These are phyloP conservation scores for Magnusiomyces tetraspermus DNA, from an alignment of 1,139 yeast genomes.

Conservation along the genomic window DNA sequence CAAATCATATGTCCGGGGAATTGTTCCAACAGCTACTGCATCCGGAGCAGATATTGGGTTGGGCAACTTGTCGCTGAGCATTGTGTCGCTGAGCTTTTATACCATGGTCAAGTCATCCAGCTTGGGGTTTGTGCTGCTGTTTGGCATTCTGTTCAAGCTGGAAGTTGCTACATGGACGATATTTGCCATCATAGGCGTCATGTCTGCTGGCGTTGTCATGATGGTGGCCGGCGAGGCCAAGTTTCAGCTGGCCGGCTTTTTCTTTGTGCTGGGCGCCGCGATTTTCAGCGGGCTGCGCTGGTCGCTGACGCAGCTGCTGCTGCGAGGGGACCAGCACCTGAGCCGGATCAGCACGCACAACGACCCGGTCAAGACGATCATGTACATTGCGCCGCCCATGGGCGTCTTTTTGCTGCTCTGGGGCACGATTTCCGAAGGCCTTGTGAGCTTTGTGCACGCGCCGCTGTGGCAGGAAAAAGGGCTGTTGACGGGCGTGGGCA, in stretches of 20 bases:
- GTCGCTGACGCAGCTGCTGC: conserved; percentile 82
- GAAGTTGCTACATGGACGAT: conserved; percentile 64
- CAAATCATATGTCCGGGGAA: conserved; percentile 34
- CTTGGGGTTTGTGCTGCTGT: conserved; percentile 74
- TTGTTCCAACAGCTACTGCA: conserved; percentile 79
- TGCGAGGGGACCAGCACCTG: conserved; percentile 33
- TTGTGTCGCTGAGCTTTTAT: conserved; percentile 72
- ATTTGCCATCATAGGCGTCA: conserved; percentile 56
- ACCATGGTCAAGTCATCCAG: conserved; percentile 90
- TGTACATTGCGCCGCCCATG: conserved; percentile 81
- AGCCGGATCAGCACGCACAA: conserved; percentile 24
- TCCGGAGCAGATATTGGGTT: conserved; percentile 91
- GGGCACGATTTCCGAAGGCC: conserved; percentile 61
- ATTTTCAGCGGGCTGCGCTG: conserved; percentile 84
- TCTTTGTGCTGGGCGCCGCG: conserved; percentile 67
- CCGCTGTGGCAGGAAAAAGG: conserved; percentile 59
- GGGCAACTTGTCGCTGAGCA: conserved; percentile 73
- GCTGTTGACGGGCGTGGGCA: conserved; percentile 41
- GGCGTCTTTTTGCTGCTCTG: conserved; percentile 47
- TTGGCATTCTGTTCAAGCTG: conserved; percentile 70
- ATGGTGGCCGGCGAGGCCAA: conserved; percentile 56
- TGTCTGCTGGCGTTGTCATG: conserved; percentile 76
- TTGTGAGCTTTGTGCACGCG: conserved; percentile 42
- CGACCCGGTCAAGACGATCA: conserved; percentile 76
- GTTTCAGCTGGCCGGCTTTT: conserved; percentile 45